phyloP scores from a whole-genome alignment of 148 eudicot species.

The Drosera capensis region DNA sequence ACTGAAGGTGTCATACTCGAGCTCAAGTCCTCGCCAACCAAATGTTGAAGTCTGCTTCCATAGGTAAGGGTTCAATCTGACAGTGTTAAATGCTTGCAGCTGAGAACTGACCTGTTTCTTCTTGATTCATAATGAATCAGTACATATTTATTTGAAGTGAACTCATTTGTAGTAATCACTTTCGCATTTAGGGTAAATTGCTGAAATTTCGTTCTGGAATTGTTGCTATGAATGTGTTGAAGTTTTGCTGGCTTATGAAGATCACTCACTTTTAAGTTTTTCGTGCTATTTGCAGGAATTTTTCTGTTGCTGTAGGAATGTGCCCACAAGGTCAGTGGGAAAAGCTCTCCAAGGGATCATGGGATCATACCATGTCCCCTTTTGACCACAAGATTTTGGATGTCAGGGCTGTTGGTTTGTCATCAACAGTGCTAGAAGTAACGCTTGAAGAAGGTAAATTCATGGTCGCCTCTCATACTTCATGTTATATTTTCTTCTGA shows the following conservation, averaged over 20 bases:
- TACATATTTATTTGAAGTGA: background rate
- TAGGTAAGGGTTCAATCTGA: slow-evolving; percentile 31
- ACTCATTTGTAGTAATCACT: too few relatives aligned
- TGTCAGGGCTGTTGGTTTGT: slow-evolving; percentile 36
- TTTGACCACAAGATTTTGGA: slow-evolving; percentile 75
- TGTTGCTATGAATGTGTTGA: background rate
- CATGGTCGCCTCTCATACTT: background rate
- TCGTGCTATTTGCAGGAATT: slow-evolving; percentile 37
- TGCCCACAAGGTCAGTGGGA: slow-evolving; percentile 76
- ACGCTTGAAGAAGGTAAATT: slow-evolving; percentile 54
- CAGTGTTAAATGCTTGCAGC: too few relatives aligned
- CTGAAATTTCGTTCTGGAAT: background rate
- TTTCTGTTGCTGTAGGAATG: slow-evolving; percentile 73
- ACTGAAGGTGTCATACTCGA: slow-evolving; percentile 42
- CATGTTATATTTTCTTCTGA: background rate
- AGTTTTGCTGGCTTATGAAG: background rate
- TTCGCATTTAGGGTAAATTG: too few relatives aligned
- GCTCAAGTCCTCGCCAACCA: slow-evolving; percentile 32
- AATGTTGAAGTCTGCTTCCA: slow-evolving; percentile 73
- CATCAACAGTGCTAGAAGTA: slow-evolving; percentile 34
- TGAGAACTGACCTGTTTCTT: background rate
- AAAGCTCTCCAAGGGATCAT: slow-evolving; percentile 49
- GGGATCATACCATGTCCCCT: slow-evolving; percentile 79
- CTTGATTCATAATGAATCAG: background rate
- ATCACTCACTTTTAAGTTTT: background rate